A percentile compares a stretch with the other conserved stretches of the same genome.
Evolutionary conservation across 371 early-diverging fungal genomes (phyloP).

Genomic region (Rhizopus microsporus): DNA sequence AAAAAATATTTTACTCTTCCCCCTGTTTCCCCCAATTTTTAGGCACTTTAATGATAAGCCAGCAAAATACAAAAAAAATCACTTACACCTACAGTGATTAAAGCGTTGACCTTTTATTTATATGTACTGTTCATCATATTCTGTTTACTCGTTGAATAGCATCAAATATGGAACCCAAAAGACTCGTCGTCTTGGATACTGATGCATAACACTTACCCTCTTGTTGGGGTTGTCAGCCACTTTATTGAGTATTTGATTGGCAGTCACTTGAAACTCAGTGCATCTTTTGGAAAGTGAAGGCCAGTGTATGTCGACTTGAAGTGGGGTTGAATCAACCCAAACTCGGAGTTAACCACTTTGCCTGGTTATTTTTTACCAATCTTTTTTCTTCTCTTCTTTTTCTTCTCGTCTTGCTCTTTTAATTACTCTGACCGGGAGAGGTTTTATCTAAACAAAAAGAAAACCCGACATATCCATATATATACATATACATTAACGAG

Average conservation of each 20-base stretch:
- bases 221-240: conserved; percentile 18
- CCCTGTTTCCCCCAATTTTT: not conserved
- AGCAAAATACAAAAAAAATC: no score
- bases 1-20: not conserved
- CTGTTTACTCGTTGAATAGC: no score
- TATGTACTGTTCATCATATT: no score
- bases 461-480: no score
- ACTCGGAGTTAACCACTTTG: conserved; percentile 9
- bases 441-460: not conserved
- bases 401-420: conserved; percentile 6
- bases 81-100: no score
- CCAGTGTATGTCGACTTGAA: conserved; percentile 2
- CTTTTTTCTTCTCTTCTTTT: conserved; percentile 22
- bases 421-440: not conserved
- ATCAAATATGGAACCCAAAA: not conserved
- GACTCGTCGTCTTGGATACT: not conserved
- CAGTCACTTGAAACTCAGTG: conserved; percentile 15
- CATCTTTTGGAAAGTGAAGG: conserved; percentile 1
- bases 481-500: no score
- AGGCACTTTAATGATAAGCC: no score
- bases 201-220: conserved; percentile 8
- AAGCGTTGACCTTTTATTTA: no score
- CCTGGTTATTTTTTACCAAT: conserved; percentile 9
- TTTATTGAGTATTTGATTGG: conserved; percentile 12
- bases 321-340: conserved; percentile 13